Conservation (phyloP, 108 stramenopile genomes). For the Nannochloropsis salina region DNA sequence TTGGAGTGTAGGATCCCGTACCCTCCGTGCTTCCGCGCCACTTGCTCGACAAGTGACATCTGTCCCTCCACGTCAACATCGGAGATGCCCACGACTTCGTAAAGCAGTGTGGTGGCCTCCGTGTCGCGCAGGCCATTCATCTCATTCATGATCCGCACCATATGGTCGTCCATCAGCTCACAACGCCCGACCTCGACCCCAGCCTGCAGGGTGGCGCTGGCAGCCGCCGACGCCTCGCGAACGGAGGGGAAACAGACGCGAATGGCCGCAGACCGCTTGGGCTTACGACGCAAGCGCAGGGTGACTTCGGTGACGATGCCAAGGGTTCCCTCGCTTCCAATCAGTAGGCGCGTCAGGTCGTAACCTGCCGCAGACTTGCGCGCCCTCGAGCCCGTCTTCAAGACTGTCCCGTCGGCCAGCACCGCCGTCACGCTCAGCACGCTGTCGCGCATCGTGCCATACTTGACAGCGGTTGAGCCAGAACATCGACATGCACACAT, state of each 20-base stretch:
- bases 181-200: constrained; percentile 48
- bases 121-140: constrained; percentile 32
- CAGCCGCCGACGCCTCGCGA: constrained; percentile 34
- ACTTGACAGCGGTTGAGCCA: constrained; percentile 88
- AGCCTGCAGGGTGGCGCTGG: constrained; percentile 22
- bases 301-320: constrained; percentile 74
- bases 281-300: constrained; percentile 55
- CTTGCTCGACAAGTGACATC: constrained; percentile 2
- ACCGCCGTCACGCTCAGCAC: constrained; percentile 72
- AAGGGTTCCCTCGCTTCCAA: constrained; percentile 75
- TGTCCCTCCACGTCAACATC: constrained; percentile 12
- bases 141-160: constrained; percentile 47
- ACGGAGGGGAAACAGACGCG: constrained; percentile 40
- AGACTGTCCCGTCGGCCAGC: constrained; percentile 64
- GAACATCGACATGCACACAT: constrained; percentile 76
- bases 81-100: constrained; percentile 38
- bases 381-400: constrained; percentile 45
- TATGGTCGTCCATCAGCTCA: constrained; percentile 50
- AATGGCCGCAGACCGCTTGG: constrained; percentile 32
- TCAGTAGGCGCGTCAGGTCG: constrained; percentile 70
- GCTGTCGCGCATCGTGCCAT: constrained; percentile 88
- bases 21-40: constrained; percentile 23
- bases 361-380: constrained; percentile 65
- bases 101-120: constrained; percentile 48
- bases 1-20: neutral